Evolutionary conservation across 495 filamentous ascomycete species (phyloP).

Genomic region (Ramalina intermedia): DNA sequence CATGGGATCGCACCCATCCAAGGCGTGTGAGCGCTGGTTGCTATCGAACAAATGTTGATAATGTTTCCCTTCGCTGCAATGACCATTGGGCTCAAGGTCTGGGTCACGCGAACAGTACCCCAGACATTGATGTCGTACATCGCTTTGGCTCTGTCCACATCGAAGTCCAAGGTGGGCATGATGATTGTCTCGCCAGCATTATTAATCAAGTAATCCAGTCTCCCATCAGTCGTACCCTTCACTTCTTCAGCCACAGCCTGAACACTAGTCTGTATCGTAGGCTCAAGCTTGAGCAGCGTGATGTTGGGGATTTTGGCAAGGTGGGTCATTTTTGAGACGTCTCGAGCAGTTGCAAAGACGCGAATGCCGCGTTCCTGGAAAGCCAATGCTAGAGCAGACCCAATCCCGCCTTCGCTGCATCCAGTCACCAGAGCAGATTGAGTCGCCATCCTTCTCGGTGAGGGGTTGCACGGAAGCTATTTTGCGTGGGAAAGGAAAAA

Average conservation of each 20-base stretch:
- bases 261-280: slow-evolving; percentile 26
- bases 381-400: slow-evolving; percentile 24
- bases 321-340: slow-evolving; percentile 23
- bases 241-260: slow-evolving; percentile 30
- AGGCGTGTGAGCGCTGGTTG: slow-evolving; percentile 29
- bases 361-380: slow-evolving; percentile 23
- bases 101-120: slow-evolving; percentile 37
- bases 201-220: slow-evolving; percentile 52
- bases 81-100: slow-evolving; percentile 39
- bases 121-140: slow-evolving; percentile 53
- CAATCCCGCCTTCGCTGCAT: slow-evolving; percentile 31
- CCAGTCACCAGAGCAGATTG: slow-evolving; percentile 29
- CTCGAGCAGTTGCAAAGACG: slow-evolving; percentile 33
- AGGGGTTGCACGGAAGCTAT: too few relatives aligned
- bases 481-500: too few relatives aligned
- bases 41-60: slow-evolving; percentile 39
- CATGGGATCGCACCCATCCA: slow-evolving; percentile 23
- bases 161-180: slow-evolving; percentile 37
- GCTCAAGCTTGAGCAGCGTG: slow-evolving; percentile 12
- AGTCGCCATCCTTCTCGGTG: too few relatives aligned
- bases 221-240: slow-evolving; percentile 35
- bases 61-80: slow-evolving; percentile 38
- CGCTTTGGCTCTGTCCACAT: slow-evolving; percentile 32
- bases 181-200: slow-evolving; percentile 45
- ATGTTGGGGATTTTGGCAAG: slow-evolving; percentile 8